Evolutionary conservation across 805 yeast genomes (phyloP), one percentile per base, ranked within the genome.

Genomic region (Candida michaelii): DNA sequence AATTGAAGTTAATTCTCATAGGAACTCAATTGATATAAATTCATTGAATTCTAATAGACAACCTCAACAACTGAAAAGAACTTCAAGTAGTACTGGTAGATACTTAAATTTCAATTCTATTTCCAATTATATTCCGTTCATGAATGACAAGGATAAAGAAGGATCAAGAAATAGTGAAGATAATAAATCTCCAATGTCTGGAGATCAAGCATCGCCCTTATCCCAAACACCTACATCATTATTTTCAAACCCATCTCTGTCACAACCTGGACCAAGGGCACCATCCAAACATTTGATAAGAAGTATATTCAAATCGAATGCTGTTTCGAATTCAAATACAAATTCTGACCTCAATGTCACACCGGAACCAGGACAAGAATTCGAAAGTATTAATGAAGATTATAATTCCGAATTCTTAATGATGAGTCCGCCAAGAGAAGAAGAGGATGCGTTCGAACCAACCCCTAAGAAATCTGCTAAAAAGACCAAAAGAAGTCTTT

Each of bases 41-140:
- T 49, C 58, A 13, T 59, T 59, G 25, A 72, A 66, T 25, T 59
- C 65, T 6, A 54, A 50, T 27, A 46, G 37, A 27, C 54, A 46
- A 18, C 47, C 16, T n/a, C 27, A 24, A n/a, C 29, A 25, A n/a
- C 42, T 13, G 27, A 34, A 49, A 25, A 42, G 50, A 36, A 57
- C 45, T 38, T 27, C 40, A 10, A 46, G 48, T 35, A n/a, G n/a
- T n/a, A n/a, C n/a, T n/a, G 62, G 63, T 13, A 45, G 69, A 16
- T 62, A 63, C 46, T 49, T 59, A 30, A 60, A 62, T 42, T 65
- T 65, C 43, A 62, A 53, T 46, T 63, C 73, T 2, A 58, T 70
- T 16, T 58, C 65, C 5, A 67, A 66, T 40, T 68, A 67, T 46
- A 60, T 70, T 27, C 74, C 74, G 6, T 70, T 70, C 44, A 67